These are phyloP conservation scores for Venustampulla echinocandica DNA, from an alignment of 495 filamentous ascomycete species.

Conservation along the genomic window DNA sequence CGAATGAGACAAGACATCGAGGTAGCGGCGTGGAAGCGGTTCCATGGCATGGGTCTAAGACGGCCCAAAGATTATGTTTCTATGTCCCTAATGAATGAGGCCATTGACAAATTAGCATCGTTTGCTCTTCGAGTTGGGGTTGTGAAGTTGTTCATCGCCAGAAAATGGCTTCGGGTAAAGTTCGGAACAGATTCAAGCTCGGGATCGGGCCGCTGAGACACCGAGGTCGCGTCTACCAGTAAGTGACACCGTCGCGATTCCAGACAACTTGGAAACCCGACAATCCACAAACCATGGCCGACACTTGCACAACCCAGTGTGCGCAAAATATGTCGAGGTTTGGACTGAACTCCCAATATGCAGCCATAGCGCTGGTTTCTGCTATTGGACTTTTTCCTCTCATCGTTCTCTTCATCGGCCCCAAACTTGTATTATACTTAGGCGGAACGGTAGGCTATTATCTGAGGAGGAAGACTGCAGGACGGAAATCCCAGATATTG, in stretches of 20 bases:
- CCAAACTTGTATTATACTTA: slow-evolving; percentile 15
- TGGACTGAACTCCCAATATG: slow-evolving; percentile 4
- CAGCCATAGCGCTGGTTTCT: slow-evolving; percentile 1
- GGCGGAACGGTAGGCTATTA: slow-evolving; percentile 24
- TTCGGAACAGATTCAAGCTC: background rate
- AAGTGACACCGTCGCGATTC: slow-evolving; percentile 4
- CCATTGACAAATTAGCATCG: no score
- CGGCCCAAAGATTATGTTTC: no score
- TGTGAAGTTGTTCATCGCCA: background rate
- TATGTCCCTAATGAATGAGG: no score
- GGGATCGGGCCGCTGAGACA: background rate
- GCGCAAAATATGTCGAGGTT: slow-evolving; percentile 10
- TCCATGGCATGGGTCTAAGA: no score
- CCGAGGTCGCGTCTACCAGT: background rate
- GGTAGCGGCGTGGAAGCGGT: no score
- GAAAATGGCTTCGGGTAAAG: background rate
- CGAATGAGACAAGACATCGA: slow-evolving; percentile 2
- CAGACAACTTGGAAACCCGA: background rate
- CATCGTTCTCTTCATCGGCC: slow-evolving; percentile 6
- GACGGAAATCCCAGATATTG: slow-evolving; percentile 50
- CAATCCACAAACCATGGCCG: slow-evolving; percentile 15
- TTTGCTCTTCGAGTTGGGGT: background rate
- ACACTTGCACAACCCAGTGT: slow-evolving; percentile 19
- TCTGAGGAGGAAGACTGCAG: slow-evolving; percentile 56
- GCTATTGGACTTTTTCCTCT: slow-evolving; percentile 10